Evolutionary conservation across 345 rosid species (phyloP), one percentile per base, ranked within the genome.

Genomic region (Euphorbia lathyris): DNA sequence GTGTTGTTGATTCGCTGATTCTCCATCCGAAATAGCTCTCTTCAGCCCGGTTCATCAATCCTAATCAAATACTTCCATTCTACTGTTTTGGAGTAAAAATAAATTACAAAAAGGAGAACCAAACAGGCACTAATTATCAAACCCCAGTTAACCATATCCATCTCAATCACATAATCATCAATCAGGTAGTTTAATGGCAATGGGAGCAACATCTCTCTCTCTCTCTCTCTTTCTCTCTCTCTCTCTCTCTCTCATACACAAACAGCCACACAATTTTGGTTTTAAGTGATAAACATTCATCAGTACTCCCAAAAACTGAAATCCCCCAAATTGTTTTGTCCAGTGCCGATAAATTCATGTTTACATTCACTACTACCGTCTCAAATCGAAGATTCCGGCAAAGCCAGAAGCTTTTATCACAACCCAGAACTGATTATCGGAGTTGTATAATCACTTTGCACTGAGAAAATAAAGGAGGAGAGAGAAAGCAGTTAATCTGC

Each of bases 361-460:
- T 27, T 42, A 11, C 20, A 72, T 26, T 48, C 23, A 63, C 55
- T 42, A 50, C 42, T 42, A 30, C 34, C 22, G 48, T 30, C 69
- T 20, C 14, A 43, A 58, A 34, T 34, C 7, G 4, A 34, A 34
- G 4, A 2, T 34, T 34, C 38, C 38, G 19, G 17, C 14, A 4
- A 14, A 47, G 11, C 30, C 4, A 40, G 19, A 38, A 63, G 19
- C 60, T 62, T 50, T 62, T 40, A 2, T 32, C 70, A 9, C 58
- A 42, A 45, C 57, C 64, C 63, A 72, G 25, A 65, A 57, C 69
- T 64, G 55, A 71, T 63, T 34, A 30, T 26, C 53, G 6, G 47
- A 65, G 67, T 56, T 65, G 25, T 23, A 64, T 30, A 66, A 20
- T 22, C 66, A 7, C 19, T 16, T 50, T 48, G 0, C 26, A 10